Base-by-base conservation (phyloP, 768 basidiomycete species). In the Gloeostereum incarnatum region DNA sequence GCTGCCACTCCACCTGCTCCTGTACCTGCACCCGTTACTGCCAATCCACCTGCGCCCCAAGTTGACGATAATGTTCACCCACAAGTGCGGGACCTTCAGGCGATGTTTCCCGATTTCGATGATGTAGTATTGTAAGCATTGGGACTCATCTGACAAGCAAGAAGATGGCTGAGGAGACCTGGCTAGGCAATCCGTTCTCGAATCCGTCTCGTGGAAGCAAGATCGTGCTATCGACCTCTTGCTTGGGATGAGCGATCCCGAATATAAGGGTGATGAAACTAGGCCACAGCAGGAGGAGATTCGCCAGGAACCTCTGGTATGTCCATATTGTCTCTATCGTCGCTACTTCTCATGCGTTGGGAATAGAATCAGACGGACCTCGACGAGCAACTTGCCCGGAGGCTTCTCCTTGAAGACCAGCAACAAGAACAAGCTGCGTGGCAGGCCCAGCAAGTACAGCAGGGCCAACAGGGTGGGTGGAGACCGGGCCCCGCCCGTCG, bases 231-330 rank as follows among this genome's bases (percentile, higher is more conserved):
- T 90, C 39, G 87, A 91, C 48, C 60, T 68, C 1, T 65, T 92
- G 6, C 70, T 92, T 5, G 81, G 79, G 7, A 90, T 92, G 88
- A 88, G 71, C 58, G 89, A 92, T 59, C 87, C 87, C 1, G 68
- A 78, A 5, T 89, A 82, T 51, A 66, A 52, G 40, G 58, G 60
- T 32, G 65, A 77, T 3, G n/a, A n/a, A n/a, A 52, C 64, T 8
- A 31, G 26, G 10, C 47, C 45, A 6, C 45, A 44, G 33, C 49
- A 19, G 4, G 48, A 38, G n/a, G 41, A 43, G n/a, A 44, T 31
- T 32, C 42, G n/a, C 52, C 54, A 39, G 45, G 50, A 39, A 40
- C 57, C 42, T 43, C 56, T 44, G 47, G 62, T n/a, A 21, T 13
- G 24, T 38, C 19, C 23, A 4, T 19, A 20, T 3, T 40, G 40